A percentile compares a stretch with the other conserved stretches of the same genome.
These are phyloP conservation scores for Chimonanthus salicifolius DNA, from an alignment of 164 flowering plant genomes.

Conservation along the genomic window DNA sequence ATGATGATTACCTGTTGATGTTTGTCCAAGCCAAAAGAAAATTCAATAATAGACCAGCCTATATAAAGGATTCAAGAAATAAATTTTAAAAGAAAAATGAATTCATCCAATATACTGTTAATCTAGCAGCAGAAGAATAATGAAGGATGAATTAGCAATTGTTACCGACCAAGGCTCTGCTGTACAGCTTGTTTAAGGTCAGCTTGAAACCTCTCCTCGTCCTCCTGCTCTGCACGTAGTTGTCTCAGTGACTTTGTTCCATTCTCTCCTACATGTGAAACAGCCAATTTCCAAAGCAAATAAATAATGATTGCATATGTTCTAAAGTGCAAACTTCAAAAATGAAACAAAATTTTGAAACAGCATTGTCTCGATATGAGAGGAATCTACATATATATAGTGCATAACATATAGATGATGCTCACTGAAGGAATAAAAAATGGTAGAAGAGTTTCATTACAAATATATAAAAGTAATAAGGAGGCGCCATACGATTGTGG, in stretches of 20 bases:
- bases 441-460: not conserved
- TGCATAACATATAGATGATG: too few species aligned
- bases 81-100: not conserved
- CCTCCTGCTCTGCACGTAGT: constrained; percentile 67
- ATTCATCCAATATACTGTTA: not conserved
- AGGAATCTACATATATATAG: not conserved
- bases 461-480: not conserved
- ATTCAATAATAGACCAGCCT: not conserved
- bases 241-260: constrained; percentile 54
- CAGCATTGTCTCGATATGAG: not conserved
- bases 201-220: constrained; percentile 94
- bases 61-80: not conserved
- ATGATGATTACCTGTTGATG: not conserved
- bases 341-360: not conserved
- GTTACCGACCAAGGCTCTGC: constrained; percentile 76
- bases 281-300: not conserved
- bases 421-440: not conserved
- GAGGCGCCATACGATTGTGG: not conserved
- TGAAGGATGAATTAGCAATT: not conserved
- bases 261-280: constrained; percentile 26
- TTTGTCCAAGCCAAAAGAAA: not conserved
- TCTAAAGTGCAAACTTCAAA: not conserved
- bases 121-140: not conserved
- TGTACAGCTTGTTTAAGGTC: constrained; percentile 83
- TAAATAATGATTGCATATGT: not conserved